Conservation (phyloP, 2,329 filamentous ascomycete species). For the Torrubiellomyces zombiae region DNA sequence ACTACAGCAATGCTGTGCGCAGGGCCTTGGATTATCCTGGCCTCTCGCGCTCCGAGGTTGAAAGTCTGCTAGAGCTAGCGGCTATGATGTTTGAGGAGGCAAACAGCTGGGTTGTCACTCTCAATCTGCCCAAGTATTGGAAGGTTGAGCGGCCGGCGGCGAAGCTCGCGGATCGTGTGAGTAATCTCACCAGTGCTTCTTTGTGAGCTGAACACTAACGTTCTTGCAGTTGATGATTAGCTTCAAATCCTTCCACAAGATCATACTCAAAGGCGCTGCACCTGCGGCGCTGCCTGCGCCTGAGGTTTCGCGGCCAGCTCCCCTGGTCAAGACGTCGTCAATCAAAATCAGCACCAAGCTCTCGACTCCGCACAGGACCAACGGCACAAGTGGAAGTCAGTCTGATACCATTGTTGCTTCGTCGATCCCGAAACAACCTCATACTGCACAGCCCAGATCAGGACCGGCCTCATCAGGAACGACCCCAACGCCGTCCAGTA, state of each 20-base stretch:
- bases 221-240: conserved; percentile 16
- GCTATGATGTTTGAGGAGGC: conserved; percentile 30
- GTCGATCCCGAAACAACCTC: conserved; percentile 1
- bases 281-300: conserved; percentile 7
- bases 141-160: conserved; percentile 18
- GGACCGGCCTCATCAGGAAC: conserved; percentile 7
- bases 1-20: conserved; percentile 25
- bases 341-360: conserved; percentile 23
- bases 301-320: conserved; percentile 13
- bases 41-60: conserved; percentile 23
- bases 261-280: conserved; percentile 14
- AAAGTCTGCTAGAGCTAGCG: conserved; percentile 25
- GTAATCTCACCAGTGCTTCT: background rate
- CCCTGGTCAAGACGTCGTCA: conserved; percentile 15
- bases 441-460: conserved; percentile 7
- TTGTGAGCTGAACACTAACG: conserved; percentile 7
- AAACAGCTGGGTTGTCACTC: conserved; percentile 22
- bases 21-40: conserved; percentile 23
- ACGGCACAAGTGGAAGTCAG: background rate
- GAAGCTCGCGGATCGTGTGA: conserved; percentile 20
- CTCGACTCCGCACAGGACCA: conserved; percentile 8
- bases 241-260: conserved; percentile 23
- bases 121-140: conserved; percentile 25
- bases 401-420: conserved; percentile 3
- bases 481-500: conserved; percentile 10